A percentile compares a stretch with the other conserved stretches of the same genome.
phyloP scores from a whole-genome alignment of 192 early-diverging fungal species.

The Podila epicladia region DNA sequence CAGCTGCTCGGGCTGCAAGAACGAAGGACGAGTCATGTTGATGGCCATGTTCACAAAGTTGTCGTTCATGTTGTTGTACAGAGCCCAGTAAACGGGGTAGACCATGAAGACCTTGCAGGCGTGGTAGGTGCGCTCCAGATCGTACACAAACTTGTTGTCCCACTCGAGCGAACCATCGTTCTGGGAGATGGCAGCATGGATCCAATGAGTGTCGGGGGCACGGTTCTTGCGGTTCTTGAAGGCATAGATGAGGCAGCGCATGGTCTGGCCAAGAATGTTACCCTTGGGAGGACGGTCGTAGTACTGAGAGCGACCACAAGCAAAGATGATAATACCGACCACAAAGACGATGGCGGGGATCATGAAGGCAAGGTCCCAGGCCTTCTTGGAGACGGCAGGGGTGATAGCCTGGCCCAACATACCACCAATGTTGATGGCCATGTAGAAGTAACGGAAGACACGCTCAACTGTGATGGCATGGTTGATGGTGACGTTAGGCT shows the following conservation, averaged over 20 bases:
- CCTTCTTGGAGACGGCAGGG: slow-evolving; percentile 62
- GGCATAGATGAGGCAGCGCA: slow-evolving; percentile 47
- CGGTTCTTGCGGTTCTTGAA: slow-evolving; percentile 42
- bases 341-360: slow-evolving; percentile 68
- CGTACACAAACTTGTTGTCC: slow-evolving; percentile 67
- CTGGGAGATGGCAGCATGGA: slow-evolving; percentile 59
- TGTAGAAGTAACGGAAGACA: slow-evolving; percentile 81
- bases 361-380: slow-evolving; percentile 68
- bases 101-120: slow-evolving; percentile 74
- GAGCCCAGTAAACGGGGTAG: slow-evolving; percentile 72
- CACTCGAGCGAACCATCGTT: slow-evolving; percentile 53
- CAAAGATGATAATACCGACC: slow-evolving; percentile 62
- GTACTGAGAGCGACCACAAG: slow-evolving; percentile 61
- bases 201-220: slow-evolving; percentile 37
- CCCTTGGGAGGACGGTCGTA: slow-evolving; percentile 63
- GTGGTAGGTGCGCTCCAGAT: slow-evolving; percentile 61
- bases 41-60: slow-evolving; percentile 71
- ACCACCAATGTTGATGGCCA: slow-evolving; percentile 71
- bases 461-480: slow-evolving; percentile 70
- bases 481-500: slow-evolving; percentile 64
- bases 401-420: slow-evolving; percentile 69
- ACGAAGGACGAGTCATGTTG: slow-evolving; percentile 58
- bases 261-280: slow-evolving; percentile 62
- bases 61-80: slow-evolving; percentile 72
- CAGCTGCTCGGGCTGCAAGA: slow-evolving; percentile 48